A percentile compares a stretch with the other conserved stretches of the same genome.
phyloP scores from a whole-genome alignment of 352 stramenopile genomes.

The Pythium dissimile region DNA sequence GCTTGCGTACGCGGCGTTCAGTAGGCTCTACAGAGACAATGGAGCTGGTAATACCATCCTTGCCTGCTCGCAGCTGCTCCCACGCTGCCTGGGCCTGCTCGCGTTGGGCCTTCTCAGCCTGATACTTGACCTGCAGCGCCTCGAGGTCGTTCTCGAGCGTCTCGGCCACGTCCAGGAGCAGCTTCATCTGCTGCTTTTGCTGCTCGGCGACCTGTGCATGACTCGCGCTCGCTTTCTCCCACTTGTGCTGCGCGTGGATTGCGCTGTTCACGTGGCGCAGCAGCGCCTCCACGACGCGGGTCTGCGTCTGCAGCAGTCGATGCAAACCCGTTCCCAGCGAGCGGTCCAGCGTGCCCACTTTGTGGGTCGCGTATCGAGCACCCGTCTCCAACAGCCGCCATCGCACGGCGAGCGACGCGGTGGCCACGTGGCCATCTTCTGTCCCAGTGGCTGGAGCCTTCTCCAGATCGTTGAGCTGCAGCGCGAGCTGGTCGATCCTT shows the following conservation, averaged over 20 bases:
- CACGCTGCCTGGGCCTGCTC: conserved; percentile 51
- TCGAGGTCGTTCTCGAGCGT: conserved; percentile 59
- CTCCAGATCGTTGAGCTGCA: conserved; percentile 34
- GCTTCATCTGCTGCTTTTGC: conserved; percentile 47
- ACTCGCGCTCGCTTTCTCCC: conserved; percentile 4
- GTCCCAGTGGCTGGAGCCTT: background rate
- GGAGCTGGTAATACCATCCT: too few relatives aligned
- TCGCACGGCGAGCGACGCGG: conserved; percentile 30
- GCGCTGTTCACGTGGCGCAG: conserved; percentile 24
- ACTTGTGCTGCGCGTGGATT: conserved; percentile 15
- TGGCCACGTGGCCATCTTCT: background rate
- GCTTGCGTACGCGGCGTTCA: conserved; percentile 4
- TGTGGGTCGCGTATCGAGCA: conserved; percentile 42
- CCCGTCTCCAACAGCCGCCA: conserved; percentile 59
- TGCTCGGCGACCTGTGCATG: conserved; percentile 22
- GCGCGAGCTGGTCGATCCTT: conserved; percentile 43
- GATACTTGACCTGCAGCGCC: conserved; percentile 32
- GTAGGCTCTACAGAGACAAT: background rate
- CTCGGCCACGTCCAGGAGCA: conserved; percentile 62
- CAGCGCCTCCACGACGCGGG: conserved; percentile 42
- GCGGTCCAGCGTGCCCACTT: conserved; percentile 26
- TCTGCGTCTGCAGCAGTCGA: conserved; percentile 40
- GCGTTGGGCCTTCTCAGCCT: conserved; percentile 43
- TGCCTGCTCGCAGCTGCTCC: conserved; percentile 34
- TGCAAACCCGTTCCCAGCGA: conserved; percentile 36